These are phyloP conservation scores for Mycoemilia scoparia DNA, from an alignment of 192 early-diverging fungal species.

Conservation along the genomic window DNA sequence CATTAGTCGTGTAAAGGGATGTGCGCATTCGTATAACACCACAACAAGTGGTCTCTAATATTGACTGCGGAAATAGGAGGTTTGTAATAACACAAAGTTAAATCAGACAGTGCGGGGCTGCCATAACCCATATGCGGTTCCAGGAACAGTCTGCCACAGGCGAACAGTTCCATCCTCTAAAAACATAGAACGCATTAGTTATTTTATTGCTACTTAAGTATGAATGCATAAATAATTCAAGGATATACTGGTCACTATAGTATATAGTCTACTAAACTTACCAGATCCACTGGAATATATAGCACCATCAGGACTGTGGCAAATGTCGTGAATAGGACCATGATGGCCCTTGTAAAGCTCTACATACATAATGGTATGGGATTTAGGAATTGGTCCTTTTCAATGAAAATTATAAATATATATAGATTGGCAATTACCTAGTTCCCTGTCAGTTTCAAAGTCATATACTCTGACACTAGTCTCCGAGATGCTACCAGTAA, in stretches of 20 bases:
- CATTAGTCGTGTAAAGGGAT: too few species aligned
- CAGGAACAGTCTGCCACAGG: constrained; percentile 74
- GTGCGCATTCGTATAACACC: too few species aligned
- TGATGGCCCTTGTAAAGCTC: constrained; percentile 85
- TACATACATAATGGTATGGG: not conserved
- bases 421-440: too few species aligned
- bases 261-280: too few species aligned
- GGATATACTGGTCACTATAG: not conserved
- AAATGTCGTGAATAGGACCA: constrained; percentile 73
- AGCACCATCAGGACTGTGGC: constrained; percentile 82
- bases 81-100: too few species aligned
- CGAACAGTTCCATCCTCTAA: constrained; percentile 88
- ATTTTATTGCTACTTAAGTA: constrained; percentile 1
- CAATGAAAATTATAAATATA: too few species aligned
- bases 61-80: too few species aligned
- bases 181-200: too few species aligned
- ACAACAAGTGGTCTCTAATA: too few species aligned
- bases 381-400: too few species aligned
- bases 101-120: too few species aligned
- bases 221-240: not conserved
- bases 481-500: constrained; percentile 61
- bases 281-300: constrained; percentile 77
- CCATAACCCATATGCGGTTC: constrained; percentile 69
- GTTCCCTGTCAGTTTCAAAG: constrained; percentile 52
- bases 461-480: constrained; percentile 74